Conservation (phyloP, 2,329 filamentous ascomycete species). For the Sporothrix brunneoviolacea region DNA sequence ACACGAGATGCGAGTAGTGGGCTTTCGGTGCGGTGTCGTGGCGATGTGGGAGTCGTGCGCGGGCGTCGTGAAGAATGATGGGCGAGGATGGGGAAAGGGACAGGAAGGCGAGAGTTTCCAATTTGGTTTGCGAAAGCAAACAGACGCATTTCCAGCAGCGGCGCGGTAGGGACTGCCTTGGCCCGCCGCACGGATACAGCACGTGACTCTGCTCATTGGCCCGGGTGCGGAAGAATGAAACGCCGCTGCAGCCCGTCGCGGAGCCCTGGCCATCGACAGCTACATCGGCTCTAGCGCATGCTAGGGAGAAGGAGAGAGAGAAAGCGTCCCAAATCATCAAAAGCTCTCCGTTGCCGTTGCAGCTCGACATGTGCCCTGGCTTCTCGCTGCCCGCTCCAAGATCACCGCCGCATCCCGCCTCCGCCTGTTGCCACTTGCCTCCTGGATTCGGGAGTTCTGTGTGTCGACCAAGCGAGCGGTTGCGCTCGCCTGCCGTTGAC, state of each 20-base stretch:
- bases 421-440: not conserved
- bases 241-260: conserved; percentile 1
- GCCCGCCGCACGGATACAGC: not conserved
- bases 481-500: not conserved
- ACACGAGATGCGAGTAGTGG: not conserved
- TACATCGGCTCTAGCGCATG: conserved; percentile 9
- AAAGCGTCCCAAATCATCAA: not conserved
- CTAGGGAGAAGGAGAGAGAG: no score
- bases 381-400: not conserved
- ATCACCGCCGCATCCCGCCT: not conserved
- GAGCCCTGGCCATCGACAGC: not conserved
- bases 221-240: conserved; percentile 3
- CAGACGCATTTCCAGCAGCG: not conserved
- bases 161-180: not conserved
- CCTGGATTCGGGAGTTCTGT: not conserved
- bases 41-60: not conserved
- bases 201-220: conserved; percentile 1
- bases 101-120: not conserved
- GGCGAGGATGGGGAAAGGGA: not conserved
- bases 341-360: not conserved
- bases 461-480: not conserved
- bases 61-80: not conserved
- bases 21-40: not conserved
- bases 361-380: not conserved
- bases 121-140: conserved; percentile 4